phyloP scores from a whole-genome alignment of 306 rosid species.

The Dalbergia oliveri region DNA sequence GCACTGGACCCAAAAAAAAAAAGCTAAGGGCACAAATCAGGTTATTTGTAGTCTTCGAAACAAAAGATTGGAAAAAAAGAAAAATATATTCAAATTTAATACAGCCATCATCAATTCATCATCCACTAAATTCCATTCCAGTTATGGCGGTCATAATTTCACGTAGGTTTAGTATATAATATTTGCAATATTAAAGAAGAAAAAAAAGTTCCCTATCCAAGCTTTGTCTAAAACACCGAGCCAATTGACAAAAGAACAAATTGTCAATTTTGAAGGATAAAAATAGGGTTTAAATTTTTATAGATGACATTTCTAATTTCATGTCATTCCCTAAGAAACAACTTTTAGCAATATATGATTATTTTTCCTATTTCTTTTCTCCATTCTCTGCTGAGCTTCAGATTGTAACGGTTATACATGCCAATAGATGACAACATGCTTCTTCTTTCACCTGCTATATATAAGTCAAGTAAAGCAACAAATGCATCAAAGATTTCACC shows the following conservation, averaged over 20 bases:
- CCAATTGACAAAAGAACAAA: neutral
- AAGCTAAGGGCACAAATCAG: no score
- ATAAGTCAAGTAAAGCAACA: constrained; percentile 20
- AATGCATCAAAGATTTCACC: constrained; percentile 24
- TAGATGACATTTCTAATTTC: no score
- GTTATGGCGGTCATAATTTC: neutral
- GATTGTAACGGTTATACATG: neutral
- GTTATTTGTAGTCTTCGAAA: no score
- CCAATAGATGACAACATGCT: neutral
- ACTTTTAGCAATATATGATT: no score
- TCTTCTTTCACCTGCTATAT: constrained; percentile 9
- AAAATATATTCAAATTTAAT: neutral
- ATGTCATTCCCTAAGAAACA: no score
- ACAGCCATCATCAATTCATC: neutral
- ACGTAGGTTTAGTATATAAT: neutral
- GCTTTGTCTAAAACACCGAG: neutral
- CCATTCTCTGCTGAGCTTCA: neutral
- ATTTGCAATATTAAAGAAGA: neutral
- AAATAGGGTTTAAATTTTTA: no score
- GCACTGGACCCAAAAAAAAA: no score
- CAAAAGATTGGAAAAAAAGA: no score
- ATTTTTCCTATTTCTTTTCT: neutral
- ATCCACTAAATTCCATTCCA: neutral
- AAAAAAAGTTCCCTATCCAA: neutral
- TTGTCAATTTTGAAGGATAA: no score